Evolutionary conservation across 2,329 filamentous ascomycete genomes (phyloP), one percentile per base, ranked within the genome.

Genomic region (Cladosporium halotolerans): DNA sequence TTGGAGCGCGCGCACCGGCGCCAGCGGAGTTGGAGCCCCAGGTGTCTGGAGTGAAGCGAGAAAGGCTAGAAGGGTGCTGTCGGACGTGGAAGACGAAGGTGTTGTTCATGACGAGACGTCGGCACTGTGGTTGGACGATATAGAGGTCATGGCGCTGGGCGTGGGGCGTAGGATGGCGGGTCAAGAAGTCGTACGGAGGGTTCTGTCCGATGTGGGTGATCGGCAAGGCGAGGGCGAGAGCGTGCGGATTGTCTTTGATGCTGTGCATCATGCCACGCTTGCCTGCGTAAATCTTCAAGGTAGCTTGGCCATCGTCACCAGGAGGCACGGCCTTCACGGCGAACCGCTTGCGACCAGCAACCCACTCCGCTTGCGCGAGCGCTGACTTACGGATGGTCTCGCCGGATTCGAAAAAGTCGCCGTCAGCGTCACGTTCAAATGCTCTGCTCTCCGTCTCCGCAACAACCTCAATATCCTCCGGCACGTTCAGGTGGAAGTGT

Each of bases 111-210:
- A 89, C 91, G 28, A 99, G 77, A 23, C 85, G 83, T 59, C 86
- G 81, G 68, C 93, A 99, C 70, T 99, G 95, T 1, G 95, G 93
- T 67, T 97, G 93, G 42, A 91, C 88, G 58, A 99, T 88, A 70
- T 99, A 99, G 55, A 99, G 84, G 68, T 99, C 93, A 70, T 99
- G 91, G 40, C 92, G 83, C 66, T 96, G 90, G n/a, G 93, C 93
- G 69, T 99, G 93, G 8, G 93, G 93, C 2, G 93, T 99, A 7
- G 95, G 95, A 68, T 99, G 93, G 4, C 93, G 83, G 38, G 86
- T 86, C 43, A 96, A 79, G 70, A 97, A 99, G 55, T 96, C 89
- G 70, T 96, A 99, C 0, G 88, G 82, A 3, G 93, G 93, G 66
- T 99, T 99, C 62, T 92, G 87, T 55, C 93, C 93, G 0, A 83